These are phyloP conservation scores for Metrosideros polymorpha DNA, from an alignment of 441 rosid species.

Conservation along the genomic window DNA sequence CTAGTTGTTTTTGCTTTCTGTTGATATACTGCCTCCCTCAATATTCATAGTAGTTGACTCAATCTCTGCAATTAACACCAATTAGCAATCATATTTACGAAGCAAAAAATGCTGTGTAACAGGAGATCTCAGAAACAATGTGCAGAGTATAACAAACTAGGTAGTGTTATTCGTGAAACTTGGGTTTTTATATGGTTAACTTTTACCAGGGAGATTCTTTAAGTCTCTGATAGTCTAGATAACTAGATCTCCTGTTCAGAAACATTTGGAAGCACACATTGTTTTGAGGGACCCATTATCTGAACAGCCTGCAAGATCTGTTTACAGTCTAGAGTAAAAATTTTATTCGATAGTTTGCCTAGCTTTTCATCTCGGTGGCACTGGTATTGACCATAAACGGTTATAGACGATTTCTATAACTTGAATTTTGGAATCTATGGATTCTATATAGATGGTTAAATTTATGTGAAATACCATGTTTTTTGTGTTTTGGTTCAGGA, in stretches of 20 bases:
- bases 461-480: not conserved
- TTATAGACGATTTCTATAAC: not conserved
- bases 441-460: not conserved
- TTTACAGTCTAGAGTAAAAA: not conserved
- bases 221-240: not conserved
- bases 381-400: not conserved
- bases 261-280: not conserved
- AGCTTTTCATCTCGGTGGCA: not conserved
- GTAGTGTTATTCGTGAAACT: not conserved
- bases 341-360: not conserved
- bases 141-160: not conserved
- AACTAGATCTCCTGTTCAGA: not conserved
- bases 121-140: not conserved
- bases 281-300: not conserved
- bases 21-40: not conserved
- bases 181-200: not conserved
- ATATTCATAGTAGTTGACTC: not conserved
- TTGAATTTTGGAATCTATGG: not conserved
- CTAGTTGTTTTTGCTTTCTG: not conserved
- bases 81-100: not conserved
- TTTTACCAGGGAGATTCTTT: not conserved
- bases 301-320: not conserved
- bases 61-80: not conserved
- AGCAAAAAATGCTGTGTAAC: not conserved
- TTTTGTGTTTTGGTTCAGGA: not conserved